Evolutionary conservation across 805 yeast species (phyloP).

Genomic region (Cyberlindnera mississippiensis): DNA sequence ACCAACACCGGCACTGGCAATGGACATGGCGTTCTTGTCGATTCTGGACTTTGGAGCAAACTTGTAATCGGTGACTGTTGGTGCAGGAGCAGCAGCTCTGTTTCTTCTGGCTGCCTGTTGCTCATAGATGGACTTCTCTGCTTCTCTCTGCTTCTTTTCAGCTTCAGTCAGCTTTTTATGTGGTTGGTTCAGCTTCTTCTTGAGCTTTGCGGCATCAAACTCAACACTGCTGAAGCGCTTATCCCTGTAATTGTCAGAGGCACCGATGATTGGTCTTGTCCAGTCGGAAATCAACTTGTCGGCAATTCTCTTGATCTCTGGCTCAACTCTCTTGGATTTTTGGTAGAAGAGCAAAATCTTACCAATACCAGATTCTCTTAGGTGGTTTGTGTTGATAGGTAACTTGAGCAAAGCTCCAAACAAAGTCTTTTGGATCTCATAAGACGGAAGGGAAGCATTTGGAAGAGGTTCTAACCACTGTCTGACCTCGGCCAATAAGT

Average conservation of each 20-base stretch:
- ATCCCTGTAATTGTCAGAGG: slow-evolving; percentile 91
- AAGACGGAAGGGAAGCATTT: slow-evolving; percentile 96
- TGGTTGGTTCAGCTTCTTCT: slow-evolving; percentile 14
- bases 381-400: slow-evolving; percentile 93
- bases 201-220: slow-evolving; percentile 46
- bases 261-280: slow-evolving; percentile 97
- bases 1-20: slow-evolving; percentile 44
- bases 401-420: slow-evolving; percentile 68
- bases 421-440: slow-evolving; percentile 87
- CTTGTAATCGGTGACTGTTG: slow-evolving; percentile 81
- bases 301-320: slow-evolving; percentile 78
- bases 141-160: slow-evolving; percentile 22
- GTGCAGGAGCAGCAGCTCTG: slow-evolving; percentile 95
- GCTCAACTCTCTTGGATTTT: slow-evolving; percentile 84
- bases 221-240: slow-evolving; percentile 65
- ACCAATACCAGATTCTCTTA: slow-evolving; percentile 92
- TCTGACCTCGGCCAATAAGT: slow-evolving; percentile 86
- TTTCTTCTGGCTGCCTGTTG: slow-evolving; percentile 88
- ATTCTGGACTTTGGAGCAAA: slow-evolving; percentile 81
- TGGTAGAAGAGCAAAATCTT: slow-evolving; percentile 92
- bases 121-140: slow-evolving; percentile 66
- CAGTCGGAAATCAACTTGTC: slow-evolving; percentile 92
- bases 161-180: slow-evolving; percentile 2
- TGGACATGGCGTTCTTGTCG: slow-evolving; percentile 34
- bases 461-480: slow-evolving; percentile 98